Evolutionary conservation across 1,284 basidiomycete species (phyloP).

Genomic region (Cutaneotrichosporon curvatum): DNA sequence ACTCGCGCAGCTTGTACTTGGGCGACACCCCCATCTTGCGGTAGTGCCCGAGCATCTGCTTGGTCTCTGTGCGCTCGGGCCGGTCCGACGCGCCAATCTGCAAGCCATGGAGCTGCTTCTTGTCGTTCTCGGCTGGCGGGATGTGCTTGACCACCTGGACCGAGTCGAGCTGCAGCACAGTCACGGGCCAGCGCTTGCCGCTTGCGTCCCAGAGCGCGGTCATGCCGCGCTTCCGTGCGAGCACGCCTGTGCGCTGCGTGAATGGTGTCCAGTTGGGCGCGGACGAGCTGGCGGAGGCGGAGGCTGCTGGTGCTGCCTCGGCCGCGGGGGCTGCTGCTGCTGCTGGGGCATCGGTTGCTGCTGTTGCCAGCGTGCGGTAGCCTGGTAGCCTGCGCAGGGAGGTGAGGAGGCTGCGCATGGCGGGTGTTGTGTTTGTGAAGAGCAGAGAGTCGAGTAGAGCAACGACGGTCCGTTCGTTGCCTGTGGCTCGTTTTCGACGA

Average conservation of each 20-base stretch:
- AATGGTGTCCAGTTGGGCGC: constrained; percentile 63
- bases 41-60: constrained; percentile 81
- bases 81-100: constrained; percentile 75
- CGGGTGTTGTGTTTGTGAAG: not conserved
- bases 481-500: no score
- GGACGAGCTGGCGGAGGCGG: constrained; percentile 2
- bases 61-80: constrained; percentile 59
- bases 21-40: constrained; percentile 69
- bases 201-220: constrained; percentile 85
- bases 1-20: constrained; percentile 84
- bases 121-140: constrained; percentile 25
- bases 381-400: constrained; percentile 8
- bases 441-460: not conserved
- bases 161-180: constrained; percentile 62
- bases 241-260: constrained; percentile 84
- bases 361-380: constrained; percentile 18
- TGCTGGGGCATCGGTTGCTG: constrained; percentile 6
- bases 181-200: constrained; percentile 80
- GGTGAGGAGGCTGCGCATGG: constrained; percentile 28
- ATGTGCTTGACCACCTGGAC: constrained; percentile 46
- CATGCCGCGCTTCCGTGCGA: constrained; percentile 96
- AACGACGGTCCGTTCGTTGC: no score
- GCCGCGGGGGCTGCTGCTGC: constrained; percentile 12
- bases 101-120: constrained; percentile 66
- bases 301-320: constrained; percentile 3